Evolutionary conservation across 495 filamentous ascomycete genomes (phyloP).

Genomic region (Trichoderma gamsii): DNA sequence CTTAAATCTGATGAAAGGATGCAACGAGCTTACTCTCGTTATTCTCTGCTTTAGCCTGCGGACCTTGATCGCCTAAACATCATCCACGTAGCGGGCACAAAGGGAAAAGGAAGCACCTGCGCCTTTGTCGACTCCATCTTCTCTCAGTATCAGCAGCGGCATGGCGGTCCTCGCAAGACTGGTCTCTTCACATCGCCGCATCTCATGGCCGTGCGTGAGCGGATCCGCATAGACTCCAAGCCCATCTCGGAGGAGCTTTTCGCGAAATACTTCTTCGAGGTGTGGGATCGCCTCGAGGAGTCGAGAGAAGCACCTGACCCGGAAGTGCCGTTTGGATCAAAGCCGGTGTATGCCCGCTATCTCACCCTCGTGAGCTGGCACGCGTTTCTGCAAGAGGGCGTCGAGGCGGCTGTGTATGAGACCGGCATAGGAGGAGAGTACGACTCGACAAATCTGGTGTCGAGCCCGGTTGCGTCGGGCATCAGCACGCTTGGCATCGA

Average conservation of each 20-base stretch:
- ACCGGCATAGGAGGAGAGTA: constrained; percentile 91
- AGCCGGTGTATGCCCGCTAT: constrained; percentile 87
- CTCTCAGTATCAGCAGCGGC: constrained; percentile 31
- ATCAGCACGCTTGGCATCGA: constrained; percentile 89
- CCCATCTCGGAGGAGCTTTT: constrained; percentile 74
- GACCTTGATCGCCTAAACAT: constrained; percentile 72
- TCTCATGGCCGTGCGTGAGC: constrained; percentile 78
- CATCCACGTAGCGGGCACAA: constrained; percentile 84
- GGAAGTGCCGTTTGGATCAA: constrained; percentile 34
- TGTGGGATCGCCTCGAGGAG: constrained; percentile 68
- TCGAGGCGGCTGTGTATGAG: constrained; percentile 82
- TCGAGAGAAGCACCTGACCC: constrained; percentile 24
- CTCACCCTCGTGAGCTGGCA: constrained; percentile 88
- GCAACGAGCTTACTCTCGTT: background rate
- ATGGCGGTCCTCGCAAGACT: constrained; percentile 45
- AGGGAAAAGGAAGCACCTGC: constrained; percentile 83
- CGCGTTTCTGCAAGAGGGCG: constrained; percentile 70
- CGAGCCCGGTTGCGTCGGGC: constrained; percentile 62
- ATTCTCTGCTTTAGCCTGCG: constrained; percentile 21
- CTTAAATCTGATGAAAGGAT: background rate
- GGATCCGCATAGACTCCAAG: constrained; percentile 72
- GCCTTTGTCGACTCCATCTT: constrained; percentile 58
- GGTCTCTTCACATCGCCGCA: constrained; percentile 89
- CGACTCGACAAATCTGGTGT: constrained; percentile 88
- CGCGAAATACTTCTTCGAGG: constrained; percentile 79